A percentile compares a stretch with the other conserved stretches of the same genome.
phyloP scores from a whole-genome alignment of 345 rosid species.

The Lenwebbia sp. region DNA sequence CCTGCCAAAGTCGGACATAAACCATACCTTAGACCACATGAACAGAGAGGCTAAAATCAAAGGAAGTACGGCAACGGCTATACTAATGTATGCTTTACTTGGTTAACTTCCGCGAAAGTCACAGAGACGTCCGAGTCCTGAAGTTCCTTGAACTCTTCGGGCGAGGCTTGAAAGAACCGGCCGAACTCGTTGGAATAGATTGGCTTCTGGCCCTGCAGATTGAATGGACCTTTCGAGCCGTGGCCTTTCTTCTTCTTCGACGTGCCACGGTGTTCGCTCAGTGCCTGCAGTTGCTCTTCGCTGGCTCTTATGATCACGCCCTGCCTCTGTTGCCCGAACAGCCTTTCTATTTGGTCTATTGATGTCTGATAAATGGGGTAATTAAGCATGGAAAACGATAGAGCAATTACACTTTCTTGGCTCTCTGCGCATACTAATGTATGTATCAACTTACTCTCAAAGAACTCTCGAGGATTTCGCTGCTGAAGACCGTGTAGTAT shows the following conservation, averaged over 20 bases:
- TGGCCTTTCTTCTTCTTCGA: neutral
- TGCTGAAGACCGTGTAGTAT: constrained; percentile 24
- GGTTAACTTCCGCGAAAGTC: constrained; percentile 15
- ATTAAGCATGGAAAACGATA: neutral
- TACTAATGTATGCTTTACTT: constrained; percentile 5
- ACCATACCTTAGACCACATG: neutral
- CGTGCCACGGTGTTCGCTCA: neutral
- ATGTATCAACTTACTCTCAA: neutral
- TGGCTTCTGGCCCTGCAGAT: constrained; percentile 13
- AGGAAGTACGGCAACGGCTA: neutral
- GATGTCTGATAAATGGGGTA: constrained; percentile 16
- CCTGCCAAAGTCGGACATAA: neutral
- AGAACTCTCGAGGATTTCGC: constrained; percentile 27
- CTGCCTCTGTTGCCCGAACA: constrained; percentile 18
- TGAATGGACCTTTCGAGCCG: constrained; percentile 14
- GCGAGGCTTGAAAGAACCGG: constrained; percentile 26
- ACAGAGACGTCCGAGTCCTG: constrained; percentile 15
- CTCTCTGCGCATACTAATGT: neutral
- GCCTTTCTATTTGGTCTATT: constrained; percentile 19
- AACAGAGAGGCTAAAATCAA: neutral
- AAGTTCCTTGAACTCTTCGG: constrained; percentile 23
- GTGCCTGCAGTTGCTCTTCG: constrained; percentile 13
- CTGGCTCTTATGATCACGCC: constrained; percentile 17
- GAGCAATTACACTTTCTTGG: neutral
- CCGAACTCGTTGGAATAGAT: constrained; percentile 33